Percentiles rank a stretch among this genome's conserved stretches.
phyloP scores from a whole-genome alignment of 2,329 filamentous ascomycete genomes.

The Trichoderma sp. region DNA sequence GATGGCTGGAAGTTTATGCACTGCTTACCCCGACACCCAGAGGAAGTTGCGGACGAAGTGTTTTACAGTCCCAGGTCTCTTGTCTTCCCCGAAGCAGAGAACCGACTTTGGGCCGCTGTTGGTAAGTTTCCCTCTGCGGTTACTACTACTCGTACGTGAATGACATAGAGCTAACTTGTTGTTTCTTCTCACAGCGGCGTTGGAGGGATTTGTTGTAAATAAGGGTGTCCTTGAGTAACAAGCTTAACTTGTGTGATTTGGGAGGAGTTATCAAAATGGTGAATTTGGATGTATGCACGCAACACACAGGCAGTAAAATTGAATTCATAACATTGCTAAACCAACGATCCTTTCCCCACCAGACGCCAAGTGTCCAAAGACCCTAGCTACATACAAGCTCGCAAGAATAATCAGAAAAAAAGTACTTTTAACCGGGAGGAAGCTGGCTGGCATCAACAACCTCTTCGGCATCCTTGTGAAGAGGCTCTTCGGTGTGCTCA shows the following conservation, averaged over 20 bases:
- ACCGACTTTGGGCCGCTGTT: constrained; percentile 87
- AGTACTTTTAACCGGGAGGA: constrained; percentile 70
- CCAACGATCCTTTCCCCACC: constrained; percentile 19
- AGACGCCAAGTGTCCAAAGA: constrained; percentile 23
- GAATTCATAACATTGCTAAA: constrained; percentile 20
- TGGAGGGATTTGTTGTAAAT: constrained; percentile 93
- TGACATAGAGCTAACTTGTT: constrained; percentile 22
- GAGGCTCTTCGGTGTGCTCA: constrained; percentile 65
- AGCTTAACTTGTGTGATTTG: not conserved
- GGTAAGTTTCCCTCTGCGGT: constrained; percentile 46
- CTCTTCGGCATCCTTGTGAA: constrained; percentile 84
- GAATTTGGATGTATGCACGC: not conserved
- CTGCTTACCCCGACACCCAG: constrained; percentile 85
- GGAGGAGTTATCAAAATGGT: constrained; percentile 6
- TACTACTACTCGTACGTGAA: not conserved
- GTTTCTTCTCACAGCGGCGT: constrained; percentile 50
- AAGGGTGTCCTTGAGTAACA: constrained; percentile 66
- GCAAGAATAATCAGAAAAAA: not conserved
- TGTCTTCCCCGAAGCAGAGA: constrained; percentile 93
- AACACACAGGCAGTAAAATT: not conserved
- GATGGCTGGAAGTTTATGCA: constrained; percentile 97
- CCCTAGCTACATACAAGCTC: constrained; percentile 9
- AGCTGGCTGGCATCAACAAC: constrained; percentile 92
- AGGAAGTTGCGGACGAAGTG: constrained; percentile 92
- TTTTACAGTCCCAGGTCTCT: constrained; percentile 85